phyloP scores from a whole-genome alignment of 305 asterid genomes.

The Rubia tinctorum region DNA sequence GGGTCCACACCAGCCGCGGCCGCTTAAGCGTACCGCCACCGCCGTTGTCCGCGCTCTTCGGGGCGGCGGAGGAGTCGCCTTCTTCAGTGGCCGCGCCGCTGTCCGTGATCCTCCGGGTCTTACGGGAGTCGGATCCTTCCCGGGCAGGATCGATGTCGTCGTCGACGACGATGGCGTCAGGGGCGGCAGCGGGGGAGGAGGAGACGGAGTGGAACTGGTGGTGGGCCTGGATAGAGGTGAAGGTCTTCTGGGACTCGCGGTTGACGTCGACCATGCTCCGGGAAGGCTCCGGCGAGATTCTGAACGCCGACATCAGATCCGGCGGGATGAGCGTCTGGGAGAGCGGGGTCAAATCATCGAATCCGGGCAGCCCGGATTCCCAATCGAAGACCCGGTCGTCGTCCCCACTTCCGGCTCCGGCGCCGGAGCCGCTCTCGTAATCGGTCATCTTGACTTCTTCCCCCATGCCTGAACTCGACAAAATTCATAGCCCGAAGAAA shows the following conservation, averaged over 20 bases:
- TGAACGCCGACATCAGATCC: slow-evolving; percentile 79
- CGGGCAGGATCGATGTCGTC: slow-evolving; percentile 29
- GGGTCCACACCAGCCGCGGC: slow-evolving; percentile 96
- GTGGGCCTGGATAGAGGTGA: slow-evolving; percentile 35
- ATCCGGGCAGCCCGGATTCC: slow-evolving; percentile 74
- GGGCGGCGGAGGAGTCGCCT: slow-evolving; percentile 29
- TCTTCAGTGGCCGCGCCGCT: slow-evolving; percentile 27
- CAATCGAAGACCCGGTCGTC: slow-evolving; percentile 51
- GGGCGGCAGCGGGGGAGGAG: slow-evolving; percentile 17
- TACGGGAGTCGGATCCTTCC: slow-evolving; percentile 37
- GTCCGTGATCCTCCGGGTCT: slow-evolving; percentile 31
- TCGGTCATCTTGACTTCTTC: slow-evolving; percentile 54
- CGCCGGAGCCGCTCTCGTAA: slow-evolving; percentile 14
- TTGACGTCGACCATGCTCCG: slow-evolving; percentile 52
- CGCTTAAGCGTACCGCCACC: slow-evolving; percentile 62
- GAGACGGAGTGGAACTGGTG: slow-evolving; percentile 32
- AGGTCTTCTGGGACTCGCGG: slow-evolving; percentile 67
- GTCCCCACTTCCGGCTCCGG: slow-evolving; percentile 17
- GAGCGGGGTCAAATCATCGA: slow-evolving; percentile 66
- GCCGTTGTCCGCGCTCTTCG: slow-evolving; percentile 27
- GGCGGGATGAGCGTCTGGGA: slow-evolving; percentile 67
- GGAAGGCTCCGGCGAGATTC: slow-evolving; percentile 58
- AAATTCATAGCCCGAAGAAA: slow-evolving; percentile 1
- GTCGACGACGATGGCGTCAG: not conserved
- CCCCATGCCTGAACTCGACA: slow-evolving; percentile 36